Conservation (phyloP, 2,329 filamentous ascomycete species). For the Beauveria scarabaeidicola region DNA sequence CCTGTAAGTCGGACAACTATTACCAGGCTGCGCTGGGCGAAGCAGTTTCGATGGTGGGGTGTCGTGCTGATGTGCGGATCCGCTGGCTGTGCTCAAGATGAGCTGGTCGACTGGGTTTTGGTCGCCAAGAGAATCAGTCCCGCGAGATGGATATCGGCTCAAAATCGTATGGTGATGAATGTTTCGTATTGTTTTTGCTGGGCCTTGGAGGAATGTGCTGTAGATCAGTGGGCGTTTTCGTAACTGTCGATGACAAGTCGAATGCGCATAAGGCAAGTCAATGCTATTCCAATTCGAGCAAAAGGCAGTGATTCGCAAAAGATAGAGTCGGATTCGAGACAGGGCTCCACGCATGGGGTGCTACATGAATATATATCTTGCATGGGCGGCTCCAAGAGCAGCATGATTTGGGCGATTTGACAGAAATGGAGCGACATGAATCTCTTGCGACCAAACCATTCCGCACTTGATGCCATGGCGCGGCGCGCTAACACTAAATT, state of each 20-base stretch:
- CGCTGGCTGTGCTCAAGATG: neutral
- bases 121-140: neutral
- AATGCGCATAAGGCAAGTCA: neutral
- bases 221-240: neutral
- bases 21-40: conserved; percentile 3
- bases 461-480: conserved; percentile 8
- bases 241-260: neutral
- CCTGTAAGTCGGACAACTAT: neutral
- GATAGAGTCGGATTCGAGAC: conserved; percentile 5
- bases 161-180: neutral
- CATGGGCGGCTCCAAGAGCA: conserved; percentile 3
- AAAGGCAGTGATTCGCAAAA: neutral
- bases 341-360: conserved; percentile 8
- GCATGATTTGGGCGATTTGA: conserved; percentile 6
- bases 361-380: conserved; percentile 10
- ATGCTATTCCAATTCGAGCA: neutral
- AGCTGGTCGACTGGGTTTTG: neutral
- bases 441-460: conserved; percentile 10
- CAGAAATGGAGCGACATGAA: conserved; percentile 10
- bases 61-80: neutral
- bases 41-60: conserved; percentile 5
- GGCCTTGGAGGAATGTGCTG: neutral
- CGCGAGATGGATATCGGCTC: neutral
- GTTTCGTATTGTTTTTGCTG: neutral
- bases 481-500: conserved; percentile 7